These are phyloP conservation scores for Pseudozyma flocculosa DNA, from an alignment of 1,284 basidiomycete species.

Conservation along the genomic window DNA sequence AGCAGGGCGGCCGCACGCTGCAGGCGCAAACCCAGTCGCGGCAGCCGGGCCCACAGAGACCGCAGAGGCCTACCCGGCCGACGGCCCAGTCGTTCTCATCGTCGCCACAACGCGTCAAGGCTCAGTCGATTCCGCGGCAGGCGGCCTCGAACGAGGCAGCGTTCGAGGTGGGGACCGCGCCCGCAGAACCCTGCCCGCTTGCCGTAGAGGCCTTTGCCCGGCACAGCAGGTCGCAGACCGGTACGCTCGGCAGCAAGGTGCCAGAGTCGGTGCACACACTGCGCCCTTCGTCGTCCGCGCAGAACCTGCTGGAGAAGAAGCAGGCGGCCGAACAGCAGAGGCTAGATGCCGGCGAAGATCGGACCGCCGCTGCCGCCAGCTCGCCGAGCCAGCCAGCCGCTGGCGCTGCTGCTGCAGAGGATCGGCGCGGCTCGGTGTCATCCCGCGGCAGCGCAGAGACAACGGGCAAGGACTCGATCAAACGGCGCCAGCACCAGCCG, in stretches of 20 bases:
- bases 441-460: slow-evolving; percentile 26
- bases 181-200: no score
- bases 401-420: slow-evolving; percentile 8
- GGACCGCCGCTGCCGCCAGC: no score
- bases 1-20: no score
- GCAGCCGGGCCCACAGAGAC: no score
- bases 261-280: slow-evolving; percentile 41
- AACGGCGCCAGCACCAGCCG: slow-evolving; percentile 30
- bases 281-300: slow-evolving; percentile 36
- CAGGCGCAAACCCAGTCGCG: no score
- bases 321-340: slow-evolving; percentile 1
- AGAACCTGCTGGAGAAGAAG: slow-evolving; percentile 23
- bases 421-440: slow-evolving; percentile 26
- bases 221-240: slow-evolving; percentile 28
- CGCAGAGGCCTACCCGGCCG: no score
- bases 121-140: no score
- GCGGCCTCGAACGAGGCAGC: no score
- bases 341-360: slow-evolving; percentile 1
- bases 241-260: slow-evolving; percentile 17
- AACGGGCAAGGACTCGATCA: slow-evolving; percentile 13
- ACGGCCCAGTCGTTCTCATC: no score
- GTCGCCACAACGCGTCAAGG: no score
- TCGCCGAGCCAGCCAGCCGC: slow-evolving; percentile 19
- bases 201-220: slow-evolving; percentile 16
- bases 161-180: no score